These are phyloP conservation scores for Vishniacozyma victoriae DNA, from an alignment of 768 basidiomycete genomes.

Conservation along the genomic window DNA sequence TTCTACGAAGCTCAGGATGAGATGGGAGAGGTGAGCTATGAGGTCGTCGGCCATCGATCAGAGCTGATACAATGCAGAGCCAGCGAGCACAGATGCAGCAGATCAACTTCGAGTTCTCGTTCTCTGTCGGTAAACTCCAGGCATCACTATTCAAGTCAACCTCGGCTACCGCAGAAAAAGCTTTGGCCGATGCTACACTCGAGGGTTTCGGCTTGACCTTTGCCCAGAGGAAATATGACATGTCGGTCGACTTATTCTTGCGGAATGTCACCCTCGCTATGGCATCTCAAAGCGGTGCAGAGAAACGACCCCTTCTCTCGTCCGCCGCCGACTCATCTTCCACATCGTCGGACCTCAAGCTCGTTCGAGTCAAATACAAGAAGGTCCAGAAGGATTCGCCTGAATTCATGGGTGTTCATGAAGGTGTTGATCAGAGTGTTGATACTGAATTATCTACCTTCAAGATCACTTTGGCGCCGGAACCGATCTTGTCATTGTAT, in stretches of 20 bases:
- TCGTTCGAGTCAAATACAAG: conserved; percentile 71
- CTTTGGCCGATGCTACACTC: conserved; percentile 71
- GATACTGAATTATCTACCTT: conserved; percentile 85
- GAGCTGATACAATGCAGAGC: conserved; percentile 16
- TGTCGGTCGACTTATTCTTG: conserved; percentile 77
- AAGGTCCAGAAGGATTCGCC: conserved; percentile 79
- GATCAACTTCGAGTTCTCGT: conserved; percentile 73
- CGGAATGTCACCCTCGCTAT: conserved; percentile 71
- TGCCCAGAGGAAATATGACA: conserved; percentile 71
- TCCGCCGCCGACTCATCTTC: conserved; percentile 24
- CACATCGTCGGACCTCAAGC: conserved; percentile 50
- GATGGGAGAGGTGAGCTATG: conserved; percentile 52
- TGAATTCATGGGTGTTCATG: conserved; percentile 70
- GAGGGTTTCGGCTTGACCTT: conserved; percentile 72
- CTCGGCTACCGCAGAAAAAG: conserved; percentile 59
- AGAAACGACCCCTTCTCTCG: conserved; percentile 36
- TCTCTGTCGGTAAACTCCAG: conserved; percentile 75
- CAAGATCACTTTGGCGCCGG: conserved; percentile 78
- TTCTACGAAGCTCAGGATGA: conserved; percentile 72
- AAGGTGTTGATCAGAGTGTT: conserved; percentile 80
- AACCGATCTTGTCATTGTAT: conserved; percentile 82
- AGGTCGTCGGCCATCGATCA: too few species aligned
- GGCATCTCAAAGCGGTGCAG: conserved; percentile 55
- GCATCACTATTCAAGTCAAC: conserved; percentile 70
- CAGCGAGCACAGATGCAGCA: conserved; percentile 53